A percentile compares a stretch with the other conserved stretches of the same genome.
These are phyloP conservation scores for Lentinula novae-zelandiae DNA, from an alignment of 1,284 basidiomycete genomes.

Conservation along the genomic window DNA sequence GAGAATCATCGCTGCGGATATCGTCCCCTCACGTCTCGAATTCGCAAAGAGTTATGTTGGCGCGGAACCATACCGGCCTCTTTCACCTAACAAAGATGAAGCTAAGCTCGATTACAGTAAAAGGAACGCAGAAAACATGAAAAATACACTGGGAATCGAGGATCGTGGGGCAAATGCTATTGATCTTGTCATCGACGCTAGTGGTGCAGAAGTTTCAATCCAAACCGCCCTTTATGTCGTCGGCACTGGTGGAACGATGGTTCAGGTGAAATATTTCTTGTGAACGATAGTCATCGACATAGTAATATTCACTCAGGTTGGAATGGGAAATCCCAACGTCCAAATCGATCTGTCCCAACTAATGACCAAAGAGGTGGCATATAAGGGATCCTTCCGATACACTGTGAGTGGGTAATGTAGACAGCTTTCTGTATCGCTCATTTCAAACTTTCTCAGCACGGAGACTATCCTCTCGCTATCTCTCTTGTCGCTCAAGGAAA, in stretches of 20 bases:
- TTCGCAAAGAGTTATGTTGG: constrained; percentile 91
- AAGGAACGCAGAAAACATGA: constrained; percentile 62
- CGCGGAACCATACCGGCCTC: constrained; percentile 76
- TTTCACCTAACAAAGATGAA: constrained; percentile 62
- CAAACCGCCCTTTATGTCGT: constrained; percentile 78
- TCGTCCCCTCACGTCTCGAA: constrained; percentile 76
- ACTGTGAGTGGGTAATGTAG: constrained; percentile 48
- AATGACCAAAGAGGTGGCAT: constrained; percentile 72
- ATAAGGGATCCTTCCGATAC: constrained; percentile 88
- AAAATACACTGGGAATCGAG: constrained; percentile 50
- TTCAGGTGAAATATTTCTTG: constrained; percentile 44
- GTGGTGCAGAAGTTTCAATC: constrained; percentile 86
- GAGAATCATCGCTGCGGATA: constrained; percentile 83
- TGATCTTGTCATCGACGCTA: constrained; percentile 79
- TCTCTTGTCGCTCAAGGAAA: constrained; percentile 76
- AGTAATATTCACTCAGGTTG: constrained; percentile 40
- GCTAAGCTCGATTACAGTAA: constrained; percentile 63
- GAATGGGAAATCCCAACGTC: constrained; percentile 67
- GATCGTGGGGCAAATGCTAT: constrained; percentile 59
- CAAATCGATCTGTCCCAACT: constrained; percentile 59
- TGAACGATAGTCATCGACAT: background rate
- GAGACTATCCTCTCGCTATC: constrained; percentile 84
- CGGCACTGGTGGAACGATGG: constrained; percentile 69
- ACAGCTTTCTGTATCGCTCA: background rate
- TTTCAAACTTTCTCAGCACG: constrained; percentile 45